Evolutionary conservation across 371 early-diverging fungal species (phyloP).

Genomic region (Circinella minor): DNA sequence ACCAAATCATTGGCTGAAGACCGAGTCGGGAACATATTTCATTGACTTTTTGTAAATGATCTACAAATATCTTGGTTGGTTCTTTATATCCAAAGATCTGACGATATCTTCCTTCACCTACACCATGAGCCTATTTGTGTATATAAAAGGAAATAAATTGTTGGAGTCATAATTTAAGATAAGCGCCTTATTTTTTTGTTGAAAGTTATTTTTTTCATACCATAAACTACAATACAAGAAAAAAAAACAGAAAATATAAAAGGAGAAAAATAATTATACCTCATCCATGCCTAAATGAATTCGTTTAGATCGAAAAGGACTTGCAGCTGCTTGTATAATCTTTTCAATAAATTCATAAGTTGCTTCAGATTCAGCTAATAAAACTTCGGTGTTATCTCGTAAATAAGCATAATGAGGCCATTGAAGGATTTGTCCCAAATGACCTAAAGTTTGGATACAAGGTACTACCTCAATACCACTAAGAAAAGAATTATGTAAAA

Average conservation of each 20-base stretch:
- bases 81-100: conserved; percentile 79
- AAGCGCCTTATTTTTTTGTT: too few relatives aligned
- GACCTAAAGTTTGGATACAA: conserved; percentile 91
- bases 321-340: conserved; percentile 66
- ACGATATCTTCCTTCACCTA: conserved; percentile 83
- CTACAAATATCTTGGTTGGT: conserved; percentile 74
- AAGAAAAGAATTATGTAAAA: neutral
- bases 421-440: conserved; percentile 87
- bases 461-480: conserved; percentile 88
- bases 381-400: conserved; percentile 82
- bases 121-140: conserved; percentile 71
- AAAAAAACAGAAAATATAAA: neutral
- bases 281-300: conserved; percentile 93
- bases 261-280: conserved; percentile 19
- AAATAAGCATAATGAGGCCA: conserved; percentile 83
- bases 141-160: neutral
- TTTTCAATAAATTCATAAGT: conserved; percentile 82
- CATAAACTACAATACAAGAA: neutral
- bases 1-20: conserved; percentile 85
- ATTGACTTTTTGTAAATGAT: conserved; percentile 75
- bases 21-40: conserved; percentile 69
- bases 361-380: conserved; percentile 70
- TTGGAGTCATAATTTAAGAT: too few relatives aligned
- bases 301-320: conserved; percentile 74
- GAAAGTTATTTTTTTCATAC: too few relatives aligned